These are phyloP conservation scores for Stenogyne calaminthoides DNA, from an alignment of 305 asterid genomes.

Conservation along the genomic window DNA sequence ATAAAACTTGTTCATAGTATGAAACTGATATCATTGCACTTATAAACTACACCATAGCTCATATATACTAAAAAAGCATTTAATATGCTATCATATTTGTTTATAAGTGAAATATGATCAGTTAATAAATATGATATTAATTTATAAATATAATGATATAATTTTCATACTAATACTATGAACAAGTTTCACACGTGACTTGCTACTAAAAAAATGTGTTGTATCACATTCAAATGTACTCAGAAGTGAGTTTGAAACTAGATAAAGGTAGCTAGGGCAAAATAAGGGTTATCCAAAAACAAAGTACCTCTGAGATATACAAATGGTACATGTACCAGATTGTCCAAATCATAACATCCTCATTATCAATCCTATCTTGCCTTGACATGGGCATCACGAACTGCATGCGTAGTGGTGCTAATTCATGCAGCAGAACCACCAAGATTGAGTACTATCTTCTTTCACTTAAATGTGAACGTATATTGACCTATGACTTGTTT, in stretches of 20 bases:
- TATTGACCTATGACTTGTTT: slow-evolving; percentile 24
- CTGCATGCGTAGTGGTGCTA: slow-evolving; percentile 17
- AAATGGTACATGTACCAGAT: slow-evolving; percentile 17
- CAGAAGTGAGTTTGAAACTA: neutral
- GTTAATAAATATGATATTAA: too few species aligned
- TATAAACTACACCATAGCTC: too few species aligned
- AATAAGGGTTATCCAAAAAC: neutral
- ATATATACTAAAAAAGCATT: too few species aligned
- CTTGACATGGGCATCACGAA: slow-evolving; percentile 45
- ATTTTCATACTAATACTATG: too few species aligned
- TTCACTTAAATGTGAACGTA: neutral
- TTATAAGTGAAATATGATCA: too few species aligned
- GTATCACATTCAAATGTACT: neutral
- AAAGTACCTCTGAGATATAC: slow-evolving; percentile 12
- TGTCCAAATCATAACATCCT: slow-evolving; percentile 24
- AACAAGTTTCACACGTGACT: too few species aligned
- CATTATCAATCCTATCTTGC: slow-evolving; percentile 25
- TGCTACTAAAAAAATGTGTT: too few species aligned
- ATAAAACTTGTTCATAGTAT: too few species aligned
- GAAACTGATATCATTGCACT: too few species aligned
- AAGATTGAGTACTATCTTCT: neutral
- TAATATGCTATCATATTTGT: too few species aligned
- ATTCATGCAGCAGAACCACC: slow-evolving; percentile 26
- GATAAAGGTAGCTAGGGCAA: too few species aligned
- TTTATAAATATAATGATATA: too few species aligned